A percentile compares a stretch with the other conserved stretches of the same genome.
Evolutionary conservation across 306 rosid genomes (phyloP).

Genomic region (Mucuna pruriens): DNA sequence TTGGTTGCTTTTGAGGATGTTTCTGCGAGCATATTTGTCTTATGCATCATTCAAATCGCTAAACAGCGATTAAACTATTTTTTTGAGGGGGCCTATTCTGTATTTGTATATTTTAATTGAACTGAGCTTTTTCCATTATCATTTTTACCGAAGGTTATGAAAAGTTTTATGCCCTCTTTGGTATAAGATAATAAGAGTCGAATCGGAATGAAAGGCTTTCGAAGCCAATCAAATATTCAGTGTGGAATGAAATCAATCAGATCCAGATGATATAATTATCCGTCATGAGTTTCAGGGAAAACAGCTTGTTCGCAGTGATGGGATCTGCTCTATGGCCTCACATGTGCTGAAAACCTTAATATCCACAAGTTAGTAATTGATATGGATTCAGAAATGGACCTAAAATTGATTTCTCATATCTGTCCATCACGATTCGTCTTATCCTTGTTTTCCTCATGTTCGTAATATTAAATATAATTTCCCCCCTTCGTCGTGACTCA

Average conservation of each 20-base stretch:
- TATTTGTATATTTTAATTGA: conserved; percentile 36
- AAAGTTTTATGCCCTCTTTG: neutral
- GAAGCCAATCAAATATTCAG: neutral
- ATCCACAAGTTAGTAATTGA: no score
- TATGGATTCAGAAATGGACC: no score
- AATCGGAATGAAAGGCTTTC: neutral
- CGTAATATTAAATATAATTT: no score
- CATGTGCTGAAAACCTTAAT: neutral
- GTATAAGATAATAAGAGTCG: neutral
- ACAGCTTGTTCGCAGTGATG: neutral
- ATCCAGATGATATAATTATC: neutral
- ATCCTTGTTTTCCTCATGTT: no score
- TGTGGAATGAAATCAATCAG: neutral
- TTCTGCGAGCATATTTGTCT: conserved; percentile 22
- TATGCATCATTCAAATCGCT: conserved; percentile 24
- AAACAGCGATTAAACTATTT: conserved; percentile 16
- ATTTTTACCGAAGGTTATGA: conserved; percentile 11
- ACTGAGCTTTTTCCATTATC: conserved; percentile 29
- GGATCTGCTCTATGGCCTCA: no score
- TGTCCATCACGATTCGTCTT: no score
- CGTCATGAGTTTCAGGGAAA: neutral
- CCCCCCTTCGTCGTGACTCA: no score
- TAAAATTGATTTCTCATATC: no score
- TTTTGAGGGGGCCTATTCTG: conserved; percentile 7
- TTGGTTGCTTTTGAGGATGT: conserved; percentile 22